Conservation (phyloP, 345 rosid genomes). For the Brassica cretica region DNA sequence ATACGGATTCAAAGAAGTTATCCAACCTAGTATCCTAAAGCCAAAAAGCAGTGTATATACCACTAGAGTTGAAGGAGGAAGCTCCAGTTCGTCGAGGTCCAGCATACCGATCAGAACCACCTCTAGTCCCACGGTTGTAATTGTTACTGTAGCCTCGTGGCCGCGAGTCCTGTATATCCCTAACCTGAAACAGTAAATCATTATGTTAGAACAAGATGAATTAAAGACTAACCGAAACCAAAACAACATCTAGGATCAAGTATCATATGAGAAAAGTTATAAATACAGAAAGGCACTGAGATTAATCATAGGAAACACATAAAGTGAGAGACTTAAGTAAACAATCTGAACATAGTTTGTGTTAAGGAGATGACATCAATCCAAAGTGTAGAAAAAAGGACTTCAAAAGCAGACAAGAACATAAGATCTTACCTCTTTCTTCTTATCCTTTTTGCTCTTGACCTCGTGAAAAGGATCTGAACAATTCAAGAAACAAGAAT, state of each 20-base stretch:
- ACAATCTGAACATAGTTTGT: not conserved
- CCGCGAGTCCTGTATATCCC: conserved; percentile 59
- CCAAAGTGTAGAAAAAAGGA: not conserved
- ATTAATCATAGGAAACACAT: not conserved
- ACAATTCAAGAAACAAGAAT: conserved; percentile 16
- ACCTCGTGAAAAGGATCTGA: conserved; percentile 94
- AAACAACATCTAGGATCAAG: not conserved
- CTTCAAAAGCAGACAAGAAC: not conserved
- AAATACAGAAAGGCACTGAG: not conserved
- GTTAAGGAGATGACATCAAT: not conserved
- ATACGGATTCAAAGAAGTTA: conserved; percentile 25
- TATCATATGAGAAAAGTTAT: not conserved
- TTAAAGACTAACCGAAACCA: not conserved
- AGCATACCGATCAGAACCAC: conserved; percentile 64
- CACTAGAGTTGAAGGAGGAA: conserved; percentile 47
- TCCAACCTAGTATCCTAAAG: not conserved
- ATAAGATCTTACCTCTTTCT: conserved; percentile 63
- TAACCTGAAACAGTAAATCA: conserved; percentile 51
- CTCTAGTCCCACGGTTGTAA: conserved; percentile 56
- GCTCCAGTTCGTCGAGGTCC: conserved; percentile 61
- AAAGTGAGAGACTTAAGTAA: not conserved
- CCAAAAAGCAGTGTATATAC: conserved; percentile 40
- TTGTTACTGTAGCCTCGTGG: conserved; percentile 58
- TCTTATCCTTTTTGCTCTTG: conserved; percentile 91
- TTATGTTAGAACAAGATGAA: not conserved